Conservation (phyloP, 805 yeast species). For the Wickerhamomyces hampshirensis region DNA sequence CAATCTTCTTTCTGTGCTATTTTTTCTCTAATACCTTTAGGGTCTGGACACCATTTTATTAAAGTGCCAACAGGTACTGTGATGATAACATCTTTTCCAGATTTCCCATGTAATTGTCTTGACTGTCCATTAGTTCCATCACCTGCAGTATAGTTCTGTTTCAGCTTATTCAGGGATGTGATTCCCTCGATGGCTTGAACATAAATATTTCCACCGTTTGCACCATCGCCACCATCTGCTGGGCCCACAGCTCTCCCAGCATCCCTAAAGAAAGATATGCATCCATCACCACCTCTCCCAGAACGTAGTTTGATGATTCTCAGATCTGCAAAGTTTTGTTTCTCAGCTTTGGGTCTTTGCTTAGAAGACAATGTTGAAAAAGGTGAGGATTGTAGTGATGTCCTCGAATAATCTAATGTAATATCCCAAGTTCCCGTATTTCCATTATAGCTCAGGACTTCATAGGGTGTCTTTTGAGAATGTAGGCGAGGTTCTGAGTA, state of each 20-base stretch:
- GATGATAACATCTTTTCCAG: conserved; percentile 73
- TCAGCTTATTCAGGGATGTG: conserved; percentile 65
- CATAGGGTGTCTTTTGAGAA: conserved; percentile 3
- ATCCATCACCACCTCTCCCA: conserved; percentile 89
- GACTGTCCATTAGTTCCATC: conserved; percentile 70
- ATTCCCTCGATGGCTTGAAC: conserved; percentile 74
- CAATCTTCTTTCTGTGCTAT: conserved; percentile 9
- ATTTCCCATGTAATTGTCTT: conserved; percentile 80
- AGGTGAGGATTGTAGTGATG: conserved; percentile 28
- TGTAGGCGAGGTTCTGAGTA: conserved; percentile 1
- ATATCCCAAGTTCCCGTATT: conserved; percentile 8
- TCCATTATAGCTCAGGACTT: conserved; percentile 6
- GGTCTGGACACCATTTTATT: conserved; percentile 80
- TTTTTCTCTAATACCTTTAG: conserved; percentile 34
- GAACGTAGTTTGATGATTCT: conserved; percentile 61
- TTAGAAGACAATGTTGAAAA: conserved; percentile 31
- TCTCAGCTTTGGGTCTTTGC: conserved; percentile 40
- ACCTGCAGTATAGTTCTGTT: conserved; percentile 63
- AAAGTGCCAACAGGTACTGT: conserved; percentile 92
- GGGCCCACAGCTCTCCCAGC: conserved; percentile 86
- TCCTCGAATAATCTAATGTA: conserved; percentile 9
- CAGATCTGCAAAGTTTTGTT: conserved; percentile 54
- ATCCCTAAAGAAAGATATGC: conserved; percentile 80
- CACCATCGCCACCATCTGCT: conserved; percentile 99
- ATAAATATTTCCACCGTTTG: conserved; percentile 83